These are phyloP conservation scores for Ogataea hybrid DNA, from an alignment of 1,139 yeast species.

Conservation along the genomic window DNA sequence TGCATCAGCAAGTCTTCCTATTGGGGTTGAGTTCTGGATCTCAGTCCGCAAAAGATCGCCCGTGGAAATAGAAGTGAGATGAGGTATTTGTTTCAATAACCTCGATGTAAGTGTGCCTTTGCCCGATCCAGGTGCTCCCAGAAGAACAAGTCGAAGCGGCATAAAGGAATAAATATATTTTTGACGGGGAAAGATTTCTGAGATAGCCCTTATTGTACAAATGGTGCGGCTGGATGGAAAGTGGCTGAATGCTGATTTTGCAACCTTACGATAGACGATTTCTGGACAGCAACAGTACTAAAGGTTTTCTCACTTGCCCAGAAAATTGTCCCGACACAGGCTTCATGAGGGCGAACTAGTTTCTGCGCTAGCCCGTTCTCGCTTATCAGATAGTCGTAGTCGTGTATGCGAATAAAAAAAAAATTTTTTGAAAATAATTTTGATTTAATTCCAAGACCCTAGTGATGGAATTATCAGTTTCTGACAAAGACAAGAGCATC, in stretches of 20 bases:
- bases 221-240: conserved; percentile 1
- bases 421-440: conserved; percentile 7
- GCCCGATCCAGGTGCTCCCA: conserved; percentile 96
- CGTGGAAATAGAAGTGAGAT: conserved; percentile 59
- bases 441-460: conserved; percentile 6
- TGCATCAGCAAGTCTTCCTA: conserved; percentile 58
- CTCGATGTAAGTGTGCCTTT: conserved; percentile 85
- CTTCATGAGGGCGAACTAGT: too few relatives aligned
- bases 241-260: not conserved
- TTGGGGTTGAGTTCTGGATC: conserved; percentile 49
- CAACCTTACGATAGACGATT: too few relatives aligned
- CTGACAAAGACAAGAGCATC: conserved; percentile 57
- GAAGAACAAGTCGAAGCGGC: conserved; percentile 65
- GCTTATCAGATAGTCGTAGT: conserved; percentile 9
- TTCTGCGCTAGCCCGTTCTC: not conserved
- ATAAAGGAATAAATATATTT: conserved; percentile 2
- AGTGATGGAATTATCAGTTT: conserved; percentile 31
- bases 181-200: not conserved
- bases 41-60: conserved; percentile 81
- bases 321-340: too few relatives aligned
- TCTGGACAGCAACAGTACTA: too few relatives aligned
- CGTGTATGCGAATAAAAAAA: conserved; percentile 4
- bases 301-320: too few relatives aligned
- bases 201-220: not conserved
- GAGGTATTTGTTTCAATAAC: conserved; percentile 53